Base-by-base conservation (phyloP, 169 alveolate genomes). In the Eimeria tenella region DNA sequence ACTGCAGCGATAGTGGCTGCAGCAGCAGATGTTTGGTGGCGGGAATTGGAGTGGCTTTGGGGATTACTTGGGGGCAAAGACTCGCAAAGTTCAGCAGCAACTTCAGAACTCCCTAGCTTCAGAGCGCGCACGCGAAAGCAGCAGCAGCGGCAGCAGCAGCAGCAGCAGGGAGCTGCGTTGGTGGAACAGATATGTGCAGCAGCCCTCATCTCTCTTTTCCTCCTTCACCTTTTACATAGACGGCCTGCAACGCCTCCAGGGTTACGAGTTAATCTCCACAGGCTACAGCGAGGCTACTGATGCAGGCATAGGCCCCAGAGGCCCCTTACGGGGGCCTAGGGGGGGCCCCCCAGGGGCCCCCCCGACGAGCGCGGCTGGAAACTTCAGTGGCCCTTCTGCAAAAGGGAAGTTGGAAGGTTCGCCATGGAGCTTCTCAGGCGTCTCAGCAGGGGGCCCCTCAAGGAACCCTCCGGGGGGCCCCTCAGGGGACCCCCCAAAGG, bases 1-100 rank as follows among this genome's bases (percentile, higher is more conserved):
- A 50, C 82, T 5, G 82, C 50, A 31, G 55, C 84, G 42, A 19
- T 19, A 21, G 79, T 52, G 31, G 79, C 52, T 70, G 79, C 52
- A 74, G 60, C 84, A 74, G 84, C 84, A 74, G 84, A 74, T 74
- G 84, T 86, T 86, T 55, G 93, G 93, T 0, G 93, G 93, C 15
- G 70, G 93, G 6, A 68, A 23, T 23, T 86, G 82, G 82, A 63
- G 15, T n/a, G 73, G 82, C 71, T 86, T 42, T 50, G 93, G 93
- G 82, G 93, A 63, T 19, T 86, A 86, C 50, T 50, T 86, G 19
- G 63, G 52, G 25, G 82, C 73, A n/a, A 86, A 86, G 53, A 49
- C 53, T n/a, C 52, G 58, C 60, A 86, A 86, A 55, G 60, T 68
- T 23, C 79, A 84, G 23, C 62, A 84, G 50, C 92, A 84, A 81